Conservation (phyloP, 192 early-diverging fungal genomes). For the Backusella luteola region DNA sequence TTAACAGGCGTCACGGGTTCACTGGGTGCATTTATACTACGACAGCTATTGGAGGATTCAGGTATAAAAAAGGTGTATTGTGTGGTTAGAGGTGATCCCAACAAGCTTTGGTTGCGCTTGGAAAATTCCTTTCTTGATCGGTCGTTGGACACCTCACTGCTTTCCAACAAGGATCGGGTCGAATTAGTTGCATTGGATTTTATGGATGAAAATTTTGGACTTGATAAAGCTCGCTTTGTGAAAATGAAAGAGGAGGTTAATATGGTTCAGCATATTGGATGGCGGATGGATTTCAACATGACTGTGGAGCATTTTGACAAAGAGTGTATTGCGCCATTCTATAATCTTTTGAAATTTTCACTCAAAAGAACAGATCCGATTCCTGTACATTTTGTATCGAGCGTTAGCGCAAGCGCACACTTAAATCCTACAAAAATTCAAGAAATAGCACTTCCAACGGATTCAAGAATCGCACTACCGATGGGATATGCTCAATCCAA, state of each 20-base stretch:
- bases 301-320: constrained; percentile 28
- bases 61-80: constrained; percentile 31
- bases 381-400: constrained; percentile 29
- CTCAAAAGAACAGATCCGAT: constrained; percentile 12
- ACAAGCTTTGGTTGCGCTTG: constrained; percentile 2
- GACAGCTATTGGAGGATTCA: constrained; percentile 14
- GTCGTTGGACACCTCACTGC: constrained; percentile 13
- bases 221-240: constrained; percentile 16
- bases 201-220: constrained; percentile 21
- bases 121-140: constrained; percentile 21
- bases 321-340: constrained; percentile 24
- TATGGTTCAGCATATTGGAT: constrained; percentile 31
- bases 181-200: constrained; percentile 14
- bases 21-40: constrained; percentile 27
- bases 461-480: constrained; percentile 17
- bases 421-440: neutral
- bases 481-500: constrained; percentile 37
- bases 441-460: constrained; percentile 13
- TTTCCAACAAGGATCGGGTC: constrained; percentile 1
- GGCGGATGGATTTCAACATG: constrained; percentile 39
- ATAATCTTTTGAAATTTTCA: constrained; percentile 26
- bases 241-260: constrained; percentile 27
- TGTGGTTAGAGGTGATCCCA: constrained; percentile 24
- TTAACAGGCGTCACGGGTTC: constrained; percentile 38
- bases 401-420: constrained; percentile 24